phyloP scores from a whole-genome alignment of 805 yeast species.

The Saccharomycopsis fodiens region DNA sequence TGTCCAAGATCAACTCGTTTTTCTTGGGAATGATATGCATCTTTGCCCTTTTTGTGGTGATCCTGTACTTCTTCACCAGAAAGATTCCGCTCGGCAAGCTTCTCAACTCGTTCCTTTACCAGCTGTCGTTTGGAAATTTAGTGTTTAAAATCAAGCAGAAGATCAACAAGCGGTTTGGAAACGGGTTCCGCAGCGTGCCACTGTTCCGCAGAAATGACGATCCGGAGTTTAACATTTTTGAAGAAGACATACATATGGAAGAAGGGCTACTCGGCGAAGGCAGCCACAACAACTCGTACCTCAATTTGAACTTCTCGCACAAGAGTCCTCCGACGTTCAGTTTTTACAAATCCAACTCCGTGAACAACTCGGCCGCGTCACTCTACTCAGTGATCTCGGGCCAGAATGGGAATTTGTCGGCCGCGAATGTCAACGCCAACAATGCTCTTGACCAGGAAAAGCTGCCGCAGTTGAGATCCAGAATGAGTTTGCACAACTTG shows the following conservation, averaged over 20 bases:
- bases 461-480: slow-evolving; percentile 17
- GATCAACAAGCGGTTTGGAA: not conserved
- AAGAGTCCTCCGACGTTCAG: not conserved
- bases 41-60: not conserved
- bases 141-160: slow-evolving; percentile 3
- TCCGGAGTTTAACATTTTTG: slow-evolving; percentile 1
- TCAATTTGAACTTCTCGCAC: slow-evolving; percentile 9
- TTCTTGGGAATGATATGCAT: slow-evolving; percentile 2
- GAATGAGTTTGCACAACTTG: slow-evolving; percentile 18
- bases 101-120: slow-evolving; percentile 4
- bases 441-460: not conserved
- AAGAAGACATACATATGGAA: slow-evolving; percentile 17
- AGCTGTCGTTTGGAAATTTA: slow-evolving; percentile 5
- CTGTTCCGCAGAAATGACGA: not conserved
- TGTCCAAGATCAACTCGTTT: slow-evolving; percentile 11
- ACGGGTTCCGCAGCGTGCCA: not conserved
- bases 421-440: not conserved
- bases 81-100: slow-evolving; percentile 10
- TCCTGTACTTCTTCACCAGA: slow-evolving; percentile 7
- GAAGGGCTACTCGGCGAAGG: slow-evolving; percentile 11
- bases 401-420: not conserved
- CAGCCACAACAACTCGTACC: slow-evolving; percentile 5
- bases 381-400: slow-evolving; percentile 8
- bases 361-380: slow-evolving; percentile 12
- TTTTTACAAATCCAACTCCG: slow-evolving; percentile 10